Evolutionary conservation across 2,329 filamentous ascomycete genomes (phyloP), one percentile per base, ranked within the genome.

Genomic region (Scorias spongiosa): DNA sequence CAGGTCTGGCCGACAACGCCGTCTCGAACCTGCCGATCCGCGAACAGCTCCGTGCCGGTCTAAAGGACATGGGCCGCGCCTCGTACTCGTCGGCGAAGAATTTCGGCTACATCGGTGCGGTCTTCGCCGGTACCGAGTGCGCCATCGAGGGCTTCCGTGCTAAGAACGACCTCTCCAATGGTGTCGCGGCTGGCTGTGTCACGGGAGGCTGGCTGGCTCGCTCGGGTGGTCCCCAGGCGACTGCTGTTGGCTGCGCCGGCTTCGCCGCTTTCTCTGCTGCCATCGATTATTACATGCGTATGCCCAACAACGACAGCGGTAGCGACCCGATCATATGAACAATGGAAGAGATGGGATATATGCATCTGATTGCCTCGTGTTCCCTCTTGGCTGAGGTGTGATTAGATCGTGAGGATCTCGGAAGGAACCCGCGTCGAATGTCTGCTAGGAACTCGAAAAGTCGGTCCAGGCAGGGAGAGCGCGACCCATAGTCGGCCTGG

Each of bases 81-180:
- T 89, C 85, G 4, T 84, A 74, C 64, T 81, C 79, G 49, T 85
- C 81, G 40, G 91, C 88, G 44, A 91, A 88, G 68, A 96, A 93
- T 70, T 98, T 98, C 60, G 89, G 85, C 49, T 82, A 88, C 54
- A 86, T 98, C 41, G 91, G 91, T 55, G 83, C 85, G 2, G 74
- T 96, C 15, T 98, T 93, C 68, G 76, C 79, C 12, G 89, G 89
- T 36, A 93, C 91, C 43, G 91, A 98, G 67, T 98, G 91, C 68
- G 87, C 84, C 51, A 87, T 98, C 58, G 91, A 98, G 64, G 88
- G 88, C 0, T 74, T 84, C 55, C 76, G 91, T 28, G 91, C 88
- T 17, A 95, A 93, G 70, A 95, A 96, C 65, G 91, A 96, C 63
- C 64, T 96, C 28, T 76, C 70, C 50, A 98, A 98, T 67, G 86